phyloP scores from a whole-genome alignment of 345 rosid species.

The Fremontodendron californicum region DNA sequence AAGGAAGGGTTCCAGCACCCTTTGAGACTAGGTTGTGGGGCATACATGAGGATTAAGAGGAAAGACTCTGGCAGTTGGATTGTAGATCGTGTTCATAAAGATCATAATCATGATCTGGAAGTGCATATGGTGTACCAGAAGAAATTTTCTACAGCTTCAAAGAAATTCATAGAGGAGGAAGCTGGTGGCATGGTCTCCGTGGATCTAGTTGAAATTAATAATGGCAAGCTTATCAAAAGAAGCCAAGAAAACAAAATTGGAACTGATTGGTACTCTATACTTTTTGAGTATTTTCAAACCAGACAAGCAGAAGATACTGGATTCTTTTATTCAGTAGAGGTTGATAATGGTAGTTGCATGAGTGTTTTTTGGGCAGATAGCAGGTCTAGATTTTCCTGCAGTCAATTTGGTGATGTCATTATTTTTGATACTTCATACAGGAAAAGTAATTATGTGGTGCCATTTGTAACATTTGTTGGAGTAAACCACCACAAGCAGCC shows the following conservation, averaged over 20 bases:
- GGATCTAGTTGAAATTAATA: constrained; percentile 39
- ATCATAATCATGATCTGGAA: constrained; percentile 78
- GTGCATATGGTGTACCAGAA: constrained; percentile 27
- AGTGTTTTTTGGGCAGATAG: constrained; percentile 91
- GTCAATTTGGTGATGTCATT: constrained; percentile 78
- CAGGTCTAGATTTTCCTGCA: constrained; percentile 77
- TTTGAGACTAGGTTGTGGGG: constrained; percentile 85
- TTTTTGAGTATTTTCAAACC: constrained; percentile 69
- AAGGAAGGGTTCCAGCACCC: constrained; percentile 98
- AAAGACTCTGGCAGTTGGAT: constrained; percentile 80
- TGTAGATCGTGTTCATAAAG: constrained; percentile 70
- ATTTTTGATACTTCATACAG: constrained; percentile 76
- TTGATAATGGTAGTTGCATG: constrained; percentile 57
- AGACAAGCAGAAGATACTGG: constrained; percentile 82
- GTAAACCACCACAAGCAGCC: constrained; percentile 88
- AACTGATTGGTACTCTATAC: constrained; percentile 64
- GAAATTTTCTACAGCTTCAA: constrained; percentile 38
- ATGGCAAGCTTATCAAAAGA: constrained; percentile 28
- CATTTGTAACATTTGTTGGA: constrained; percentile 79
- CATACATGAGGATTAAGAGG: constrained; percentile 88
- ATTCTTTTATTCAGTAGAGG: constrained; percentile 68
- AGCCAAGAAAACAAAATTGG: constrained; percentile 50
- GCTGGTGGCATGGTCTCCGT: constrained; percentile 45
- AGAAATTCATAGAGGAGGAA: constrained; percentile 52
- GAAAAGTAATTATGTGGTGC: constrained; percentile 50